phyloP scores from a whole-genome alignment of 106 monocot species.

The Allium cepa region DNA sequence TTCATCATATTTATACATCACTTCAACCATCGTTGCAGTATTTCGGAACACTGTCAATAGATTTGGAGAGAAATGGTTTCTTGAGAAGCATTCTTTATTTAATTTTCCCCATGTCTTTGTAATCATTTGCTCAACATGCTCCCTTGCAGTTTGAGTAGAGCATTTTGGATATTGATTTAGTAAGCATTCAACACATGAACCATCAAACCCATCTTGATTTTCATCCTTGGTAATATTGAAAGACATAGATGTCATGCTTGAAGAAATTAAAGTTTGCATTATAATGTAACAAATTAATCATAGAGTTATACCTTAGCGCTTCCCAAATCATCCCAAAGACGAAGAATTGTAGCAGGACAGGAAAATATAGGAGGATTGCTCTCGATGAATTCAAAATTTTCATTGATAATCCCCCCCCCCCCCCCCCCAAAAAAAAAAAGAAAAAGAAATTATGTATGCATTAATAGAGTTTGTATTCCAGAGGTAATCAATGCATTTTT shows the following conservation, averaged over 20 bases:
- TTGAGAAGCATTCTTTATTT: background rate
- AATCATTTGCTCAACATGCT: background rate
- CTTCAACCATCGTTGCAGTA: background rate
- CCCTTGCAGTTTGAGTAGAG: background rate
- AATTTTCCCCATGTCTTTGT: background rate
- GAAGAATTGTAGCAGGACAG: constrained; percentile 31
- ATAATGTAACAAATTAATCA: background rate
- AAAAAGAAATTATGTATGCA: constrained; percentile 25
- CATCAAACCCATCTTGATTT: constrained; percentile 43
- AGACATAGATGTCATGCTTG: background rate
- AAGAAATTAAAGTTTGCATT: background rate
- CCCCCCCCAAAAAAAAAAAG: too few relatives aligned
- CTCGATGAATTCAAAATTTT: constrained; percentile 9
- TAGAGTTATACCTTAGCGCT: constrained; percentile 32
- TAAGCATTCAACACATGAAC: constrained; percentile 41
- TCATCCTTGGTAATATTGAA: constrained; percentile 28
- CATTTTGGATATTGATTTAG: constrained; percentile 24
- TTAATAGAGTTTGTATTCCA: constrained; percentile 18
- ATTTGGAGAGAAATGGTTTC: background rate
- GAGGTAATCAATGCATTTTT: too few relatives aligned
- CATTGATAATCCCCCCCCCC: constrained; percentile 16
- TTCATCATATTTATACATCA: background rate
- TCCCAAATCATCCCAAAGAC: constrained; percentile 57
- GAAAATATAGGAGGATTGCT: constrained; percentile 7
- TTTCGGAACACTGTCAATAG: background rate